Conservation (phyloP, 352 stramenopile genomes). For the Phytophthora boehmeriae region DNA sequence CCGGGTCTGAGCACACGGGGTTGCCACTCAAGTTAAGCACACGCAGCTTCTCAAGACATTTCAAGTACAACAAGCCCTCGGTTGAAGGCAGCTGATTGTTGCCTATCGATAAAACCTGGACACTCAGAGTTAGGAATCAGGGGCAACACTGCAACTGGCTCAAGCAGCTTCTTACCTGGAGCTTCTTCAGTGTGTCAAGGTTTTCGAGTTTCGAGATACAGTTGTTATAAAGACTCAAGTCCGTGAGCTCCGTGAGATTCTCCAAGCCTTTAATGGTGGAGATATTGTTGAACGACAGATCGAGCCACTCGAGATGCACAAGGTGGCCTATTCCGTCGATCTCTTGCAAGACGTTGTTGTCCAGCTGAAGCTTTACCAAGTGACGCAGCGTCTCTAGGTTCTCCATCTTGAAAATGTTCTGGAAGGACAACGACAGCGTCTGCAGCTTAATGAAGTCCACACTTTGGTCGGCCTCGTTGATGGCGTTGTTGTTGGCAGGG, state of each 20-base stretch:
- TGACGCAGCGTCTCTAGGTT: conserved; percentile 92
- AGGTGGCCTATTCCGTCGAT: conserved; percentile 90
- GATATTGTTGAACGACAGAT: conserved; percentile 96
- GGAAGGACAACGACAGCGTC: conserved; percentile 90
- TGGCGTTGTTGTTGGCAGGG: conserved; percentile 68
- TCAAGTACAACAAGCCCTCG: conserved; percentile 76
- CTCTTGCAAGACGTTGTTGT: conserved; percentile 95
- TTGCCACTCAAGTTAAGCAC: conserved; percentile 94
- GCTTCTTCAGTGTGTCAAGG: conserved; percentile 85
- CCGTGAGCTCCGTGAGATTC: conserved; percentile 89
- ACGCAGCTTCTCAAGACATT: conserved; percentile 86
- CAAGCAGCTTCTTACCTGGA: conserved; percentile 60
- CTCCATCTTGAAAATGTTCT: conserved; percentile 94
- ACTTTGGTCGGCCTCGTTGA: conserved; percentile 63
- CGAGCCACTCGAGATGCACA: conserved; percentile 91
- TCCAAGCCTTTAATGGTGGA: conserved; percentile 90
- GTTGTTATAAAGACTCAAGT: conserved; percentile 95
- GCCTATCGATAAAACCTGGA: conserved; percentile 89
- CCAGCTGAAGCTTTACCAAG: conserved; percentile 92
- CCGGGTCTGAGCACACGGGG: conserved; percentile 90
- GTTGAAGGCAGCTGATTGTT: conserved; percentile 90
- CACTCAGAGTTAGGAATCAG: not conserved
- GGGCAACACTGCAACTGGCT: not conserved
- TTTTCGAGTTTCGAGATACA: conserved; percentile 93
- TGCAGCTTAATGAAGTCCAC: conserved; percentile 81